Evolutionary conservation across 371 early-diverging fungal genomes (phyloP), one percentile per base, ranked within the genome.

Genomic region (Mortierella sp.): DNA sequence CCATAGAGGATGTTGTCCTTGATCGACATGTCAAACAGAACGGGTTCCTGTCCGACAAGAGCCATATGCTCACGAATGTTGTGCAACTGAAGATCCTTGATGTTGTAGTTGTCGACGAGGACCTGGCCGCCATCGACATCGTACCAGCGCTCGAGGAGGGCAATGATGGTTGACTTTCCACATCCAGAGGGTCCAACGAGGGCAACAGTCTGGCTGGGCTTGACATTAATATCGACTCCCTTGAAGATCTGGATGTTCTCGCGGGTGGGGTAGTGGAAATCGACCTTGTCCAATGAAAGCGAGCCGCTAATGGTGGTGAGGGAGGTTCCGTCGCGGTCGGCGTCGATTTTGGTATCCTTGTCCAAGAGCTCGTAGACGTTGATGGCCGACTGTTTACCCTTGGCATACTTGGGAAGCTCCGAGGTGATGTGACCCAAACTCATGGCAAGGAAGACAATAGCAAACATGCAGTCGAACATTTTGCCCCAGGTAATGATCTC

Each of bases 31-130:
- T 95, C 95, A 84, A 98, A 97, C 55, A 98, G 88, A 21, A 92
- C 91, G 28, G 97, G 97, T 85, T 98, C 98, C 89, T 99, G 99
- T 54, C 94, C 92, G 9, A 98, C 97, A 38, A 97, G 87, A 3
- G 95, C 94, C 88, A 98, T 92, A 70, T 94, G 91, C 13, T 91
- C 80, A 65, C 97, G 93, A 16, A 96, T 87, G 57, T 93, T 91
- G 34, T 88, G 84, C 52, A 96, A 83, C 58, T 90, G 88, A 81
- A 95, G 91, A 60, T 92, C 89, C 26, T 90, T 88, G 76, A 96
- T 91, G 79, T 97, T 91, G 58, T 90, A 78, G 31, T 89, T 90
- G 58, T 95, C 94, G 21, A 93, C 42, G 0, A 75, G 73, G 38
- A 92, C 86, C 44, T 80, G 44, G 24, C 94, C 94, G 14, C 76